phyloP scores from a whole-genome alignment of 345 rosid genomes.

The Brassica cretica region DNA sequence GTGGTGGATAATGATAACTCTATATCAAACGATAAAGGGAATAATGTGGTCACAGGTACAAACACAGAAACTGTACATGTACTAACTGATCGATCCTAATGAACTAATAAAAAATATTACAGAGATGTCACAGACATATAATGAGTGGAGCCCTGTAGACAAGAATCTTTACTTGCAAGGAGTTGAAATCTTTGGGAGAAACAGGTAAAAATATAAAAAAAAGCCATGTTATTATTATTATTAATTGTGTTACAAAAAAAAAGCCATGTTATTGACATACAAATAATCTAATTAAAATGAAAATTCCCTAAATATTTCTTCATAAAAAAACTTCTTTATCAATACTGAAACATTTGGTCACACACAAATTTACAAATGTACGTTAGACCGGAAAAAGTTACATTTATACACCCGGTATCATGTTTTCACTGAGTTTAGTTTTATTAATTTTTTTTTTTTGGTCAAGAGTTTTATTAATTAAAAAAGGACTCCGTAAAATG shows the following conservation, averaged over 20 bases:
- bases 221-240: neutral
- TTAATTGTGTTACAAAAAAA: too few relatives aligned
- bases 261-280: neutral
- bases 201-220: conserved; percentile 47
- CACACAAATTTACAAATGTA: neutral
- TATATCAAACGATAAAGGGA: conserved; percentile 44
- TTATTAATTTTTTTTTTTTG: neutral
- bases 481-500: neutral
- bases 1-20: neutral
- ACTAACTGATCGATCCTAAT: neutral
- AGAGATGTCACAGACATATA: conserved; percentile 41
- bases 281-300: neutral
- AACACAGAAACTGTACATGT: neutral
- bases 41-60: conserved; percentile 37
- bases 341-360: neutral
- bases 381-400: neutral
- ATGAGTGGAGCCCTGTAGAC: conserved; percentile 74
- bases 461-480: neutral
- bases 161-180: conserved; percentile 76
- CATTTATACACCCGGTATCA: neutral
- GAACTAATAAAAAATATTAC: conserved; percentile 28
- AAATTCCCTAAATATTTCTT: neutral
- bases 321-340: neutral
- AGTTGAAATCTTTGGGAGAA: conserved; percentile 86
- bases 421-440: neutral